Evolutionary conservation across 352 stramenopile genomes (phyloP).

Genomic region (Phytophthora citricola): DNA sequence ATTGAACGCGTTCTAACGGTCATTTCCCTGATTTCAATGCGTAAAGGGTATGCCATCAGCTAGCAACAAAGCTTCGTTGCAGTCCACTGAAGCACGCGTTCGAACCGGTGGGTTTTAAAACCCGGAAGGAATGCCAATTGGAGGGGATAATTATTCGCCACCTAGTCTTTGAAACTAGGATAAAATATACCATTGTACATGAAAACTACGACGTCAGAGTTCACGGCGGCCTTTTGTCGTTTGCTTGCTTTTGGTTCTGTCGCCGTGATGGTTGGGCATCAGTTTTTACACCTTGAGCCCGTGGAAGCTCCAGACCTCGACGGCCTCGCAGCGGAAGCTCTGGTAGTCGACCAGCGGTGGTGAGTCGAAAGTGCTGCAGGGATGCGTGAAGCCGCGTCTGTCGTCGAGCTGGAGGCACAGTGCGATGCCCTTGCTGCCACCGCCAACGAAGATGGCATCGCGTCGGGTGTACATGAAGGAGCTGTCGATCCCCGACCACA

Average conservation of each 20-base stretch:
- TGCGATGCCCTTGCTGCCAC: conserved; percentile 71
- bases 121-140: conserved; percentile 3
- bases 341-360: conserved; percentile 55
- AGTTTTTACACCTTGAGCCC: conserved; percentile 60
- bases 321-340: conserved; percentile 64
- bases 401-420: conserved; percentile 79
- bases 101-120: conserved; percentile 34
- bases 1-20: conserved; percentile 11
- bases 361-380: conserved; percentile 72
- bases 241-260: conserved; percentile 8
- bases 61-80: not conserved
- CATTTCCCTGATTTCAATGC: conserved; percentile 7
- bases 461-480: conserved; percentile 75
- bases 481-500: conserved; percentile 69
- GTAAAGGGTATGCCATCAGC: conserved; percentile 5
- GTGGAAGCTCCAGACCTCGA: conserved; percentile 81
- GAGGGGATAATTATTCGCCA: conserved; percentile 18
- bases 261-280: not conserved
- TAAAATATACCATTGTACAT: conserved; percentile 42
- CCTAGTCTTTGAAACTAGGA: conserved; percentile 11
- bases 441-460: conserved; percentile 69
- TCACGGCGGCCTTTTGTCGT: conserved; percentile 18
- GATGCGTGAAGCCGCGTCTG: conserved; percentile 67
- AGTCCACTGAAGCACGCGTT: conserved; percentile 8
- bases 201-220: conserved; percentile 28